Evolutionary conservation across 257 asterid species (phyloP), one percentile per base, ranked within the genome.

Genomic region (Orobanche coerulescens): DNA sequence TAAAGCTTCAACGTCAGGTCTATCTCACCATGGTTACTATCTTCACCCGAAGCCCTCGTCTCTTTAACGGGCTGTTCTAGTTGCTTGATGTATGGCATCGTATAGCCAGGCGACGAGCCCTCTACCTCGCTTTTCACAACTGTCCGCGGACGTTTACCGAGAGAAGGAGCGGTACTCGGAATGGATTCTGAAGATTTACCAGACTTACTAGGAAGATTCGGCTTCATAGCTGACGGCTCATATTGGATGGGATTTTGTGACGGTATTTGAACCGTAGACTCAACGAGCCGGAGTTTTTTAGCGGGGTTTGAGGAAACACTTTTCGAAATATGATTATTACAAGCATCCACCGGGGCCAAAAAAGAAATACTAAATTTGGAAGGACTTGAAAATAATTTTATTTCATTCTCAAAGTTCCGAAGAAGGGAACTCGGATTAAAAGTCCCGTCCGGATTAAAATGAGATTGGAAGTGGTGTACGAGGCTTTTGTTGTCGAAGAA

Each of bases 21-120:
- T 22, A 43, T n/a, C 44, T 39, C 44, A 12, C 4, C 44, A 12
- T 6, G 15, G n/a, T 39, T 15, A 37, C 13, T 37, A 90, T 68
- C 70, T 84, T 53, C 94, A 81, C 80, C 96, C 5, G 94, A 84
- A 87, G 92, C 82, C 6, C 1, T 24, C 33, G 24, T 12, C 7
- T 51, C 36, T 25, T 51, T 26, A 8, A 47, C 19, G 13, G 28
- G 25, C 1, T 19, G 3, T 2, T 47, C 53, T 0, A 47, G 53
- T 47, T 47, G 53, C 8, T 6, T 47, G 24, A 47, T 47, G 26
- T 16, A 47, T 6, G 53, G 53, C 28, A 1, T 47, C 13, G 53
- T 47, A 47, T 1, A 1, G 14, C 11, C 12, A 1, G 1, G 26
- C 10, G 8, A 18, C 18, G 26, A 26, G n/a, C 14, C 53, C 53